Percentiles rank a stretch among this genome's conserved stretches.
Evolutionary conservation across 106 monocot genomes (phyloP).

Genomic region (Ottelia alismoides): DNA sequence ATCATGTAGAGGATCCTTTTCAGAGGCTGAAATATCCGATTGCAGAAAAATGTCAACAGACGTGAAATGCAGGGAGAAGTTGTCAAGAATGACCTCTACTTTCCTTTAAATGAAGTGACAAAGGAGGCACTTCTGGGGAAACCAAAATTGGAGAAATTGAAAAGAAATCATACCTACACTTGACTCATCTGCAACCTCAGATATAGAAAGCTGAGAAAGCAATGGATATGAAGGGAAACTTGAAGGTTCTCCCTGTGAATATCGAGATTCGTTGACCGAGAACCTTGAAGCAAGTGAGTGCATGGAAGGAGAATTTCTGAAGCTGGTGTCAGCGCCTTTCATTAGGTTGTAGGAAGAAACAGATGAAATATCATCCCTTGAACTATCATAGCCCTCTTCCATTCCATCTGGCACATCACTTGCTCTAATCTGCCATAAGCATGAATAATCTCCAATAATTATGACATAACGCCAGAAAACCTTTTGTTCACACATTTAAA

Average conservation of each 20-base stretch:
- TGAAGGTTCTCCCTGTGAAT: slow-evolving; percentile 30
- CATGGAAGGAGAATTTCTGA: slow-evolving; percentile 54
- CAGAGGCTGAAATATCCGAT: no score
- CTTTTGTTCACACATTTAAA: no score
- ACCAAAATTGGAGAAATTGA: background rate
- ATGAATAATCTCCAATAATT: no score
- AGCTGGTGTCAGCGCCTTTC: slow-evolving; percentile 36
- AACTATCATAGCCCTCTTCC: slow-evolving; percentile 96
- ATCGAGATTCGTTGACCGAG: slow-evolving; percentile 26
- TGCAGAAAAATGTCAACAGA: no score
- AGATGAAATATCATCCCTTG: slow-evolving; percentile 91
- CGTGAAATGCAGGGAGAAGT: no score
- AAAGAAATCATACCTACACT: slow-evolving; percentile 25
- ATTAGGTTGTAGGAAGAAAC: slow-evolving; percentile 75
- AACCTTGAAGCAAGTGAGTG: slow-evolving; percentile 45
- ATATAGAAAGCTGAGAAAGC: slow-evolving; percentile 57
- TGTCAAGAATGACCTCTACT: no score
- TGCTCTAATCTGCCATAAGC: slow-evolving; percentile 45
- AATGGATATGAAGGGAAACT: slow-evolving; percentile 31
- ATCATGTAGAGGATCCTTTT: no score
- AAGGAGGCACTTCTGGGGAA: no score
- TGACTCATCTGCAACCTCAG: slow-evolving; percentile 55
- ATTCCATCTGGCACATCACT: slow-evolving; percentile 58
- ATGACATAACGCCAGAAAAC: no score
- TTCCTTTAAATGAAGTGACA: no score